These are phyloP conservation scores for Haplographium delicatum DNA, from an alignment of 495 filamentous ascomycete species.

Conservation along the genomic window DNA sequence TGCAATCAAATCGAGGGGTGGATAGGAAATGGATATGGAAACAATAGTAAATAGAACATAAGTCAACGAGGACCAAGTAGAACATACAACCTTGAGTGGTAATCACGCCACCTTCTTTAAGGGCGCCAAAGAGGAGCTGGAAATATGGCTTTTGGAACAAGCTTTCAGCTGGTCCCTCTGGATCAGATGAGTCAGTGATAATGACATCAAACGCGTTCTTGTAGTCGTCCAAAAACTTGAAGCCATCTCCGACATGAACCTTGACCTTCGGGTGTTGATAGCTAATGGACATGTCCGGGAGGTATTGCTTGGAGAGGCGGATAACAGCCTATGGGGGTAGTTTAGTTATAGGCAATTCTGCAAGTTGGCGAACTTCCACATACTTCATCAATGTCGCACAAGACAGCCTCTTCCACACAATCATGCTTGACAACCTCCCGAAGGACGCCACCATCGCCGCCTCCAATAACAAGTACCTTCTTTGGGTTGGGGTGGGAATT, in stretches of 20 bases:
- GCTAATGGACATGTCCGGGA: constrained; percentile 88
- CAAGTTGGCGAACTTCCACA: constrained; percentile 1
- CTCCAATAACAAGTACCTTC: constrained; percentile 96
- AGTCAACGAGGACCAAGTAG: constrained; percentile 49
- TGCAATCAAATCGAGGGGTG: no score
- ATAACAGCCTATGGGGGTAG: constrained; percentile 71
- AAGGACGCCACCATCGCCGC: constrained; percentile 93
- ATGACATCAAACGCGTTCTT: constrained; percentile 98
- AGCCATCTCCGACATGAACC: constrained; percentile 90
- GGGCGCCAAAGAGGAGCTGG: constrained; percentile 78
- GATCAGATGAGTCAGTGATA: constrained; percentile 97
- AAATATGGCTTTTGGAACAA: constrained; percentile 99
- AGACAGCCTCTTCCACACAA: constrained; percentile 81
- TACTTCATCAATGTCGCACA: constrained; percentile 99
- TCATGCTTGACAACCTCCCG: constrained; percentile 98
- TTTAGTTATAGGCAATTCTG: constrained; percentile 5
- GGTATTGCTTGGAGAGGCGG: constrained; percentile 96
- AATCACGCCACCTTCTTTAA: constrained; percentile 94
- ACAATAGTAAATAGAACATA: constrained; percentile 15
- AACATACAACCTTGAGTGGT: constrained; percentile 99
- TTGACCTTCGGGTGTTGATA: constrained; percentile 91
- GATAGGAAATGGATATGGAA: constrained; percentile 5
- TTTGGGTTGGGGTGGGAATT: constrained; percentile 97
- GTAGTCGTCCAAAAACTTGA: constrained; percentile 90
- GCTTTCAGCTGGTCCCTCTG: constrained; percentile 90